Base-by-base conservation (phyloP, 352 stramenopile genomes). In the Phytophthora colocasiae region DNA sequence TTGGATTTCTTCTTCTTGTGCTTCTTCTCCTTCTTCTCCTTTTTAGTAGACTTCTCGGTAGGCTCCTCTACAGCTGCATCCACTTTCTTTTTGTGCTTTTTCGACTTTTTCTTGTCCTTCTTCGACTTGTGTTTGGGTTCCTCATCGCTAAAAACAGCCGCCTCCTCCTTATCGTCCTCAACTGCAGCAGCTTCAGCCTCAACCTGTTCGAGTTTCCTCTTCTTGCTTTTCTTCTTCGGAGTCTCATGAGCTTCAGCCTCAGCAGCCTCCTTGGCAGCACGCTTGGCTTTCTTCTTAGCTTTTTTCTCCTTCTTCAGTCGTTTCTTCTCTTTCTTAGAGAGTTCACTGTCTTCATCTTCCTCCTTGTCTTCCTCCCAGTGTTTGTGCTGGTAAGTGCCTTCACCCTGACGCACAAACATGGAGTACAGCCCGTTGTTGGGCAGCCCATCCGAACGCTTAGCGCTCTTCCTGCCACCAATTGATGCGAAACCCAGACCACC, bases 401-500 rank as follows among this genome's bases (percentile, higher is more conserved):
- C 78, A 45, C 87, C 87, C 57, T 92, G 76, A 19, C 87, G 83
- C 60, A 95, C 87, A 49, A 95, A 95, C 87, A 93, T 95, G 31
- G 81, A 81, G 63, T 95, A 95, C 12, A 95, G 69, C 27, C 86
- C 85, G 40, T 95, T 95, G 40, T 92, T 80, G 7, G 87, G 87
- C 27, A 95, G 66, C 14, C 87, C 87, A 51, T 93, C 87, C 26
- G 81, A 78, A 49, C 85, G 85, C 64, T 92, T 89, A 31, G 47
- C 77, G 29, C 78, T 73, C 58, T 88, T 89, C 40, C 75, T 70
- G 27, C 78, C 84, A 14, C 71, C 75, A 5, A 63, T 52, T 5
- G 80, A 79, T 19, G 79, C 81, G 53, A 91, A 92, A 14, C 87
- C 87, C 14, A 95, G 81, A 19, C 87, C 87, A 32, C 87, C 87